Base-by-base conservation (phyloP, 306 rosid genomes). In the Trifolium dubium region DNA sequence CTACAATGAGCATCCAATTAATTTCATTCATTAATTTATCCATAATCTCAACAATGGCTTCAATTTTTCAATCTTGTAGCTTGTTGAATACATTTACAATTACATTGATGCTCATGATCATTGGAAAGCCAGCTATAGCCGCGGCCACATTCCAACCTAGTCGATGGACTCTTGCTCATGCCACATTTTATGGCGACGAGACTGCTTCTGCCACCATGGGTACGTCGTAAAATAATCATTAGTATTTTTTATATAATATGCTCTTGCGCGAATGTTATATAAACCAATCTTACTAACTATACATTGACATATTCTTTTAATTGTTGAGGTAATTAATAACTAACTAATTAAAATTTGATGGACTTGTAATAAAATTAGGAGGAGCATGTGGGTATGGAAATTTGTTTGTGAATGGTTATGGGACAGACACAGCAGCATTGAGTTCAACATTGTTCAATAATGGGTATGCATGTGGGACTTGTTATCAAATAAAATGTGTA, bases 381-480 rank as follows among this genome's bases (percentile, higher is more conserved):
- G 98, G 95, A 80, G 98, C 96, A 64, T 89, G 97, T 83, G 96
- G 97, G 43, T 91, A 89, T 8, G 98, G 98, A 8, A 88, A 94
- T 82, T 83, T 94, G 89, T 83, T 89, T 32, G 3, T 34, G 6
- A 91, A 94, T 14, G 98, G 98, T 0, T 91, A 94, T 14, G 92
- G 97, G 56, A 91, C 85, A 9, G 88, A 88, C 6, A 93, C 97
- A 5, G 95, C 40, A 2, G 97, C 97, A 2, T 67, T 94, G 82
- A 94, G 97, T 79, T 86, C 97, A 1, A 89, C 90, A 11, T 15
- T 93, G 73, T 93, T 93, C 86, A 88, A 93, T 83, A 85, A 85
- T 28, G 97, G 97, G 4, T 94, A 89, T 56, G 88, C 96, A 0
- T 94, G 97, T 8, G 97, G 96, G 56, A 71, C 89, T n/a, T 94